Conservation (phyloP, 371 early-diverging fungal species). For the Saksenaea vasiformis region DNA sequence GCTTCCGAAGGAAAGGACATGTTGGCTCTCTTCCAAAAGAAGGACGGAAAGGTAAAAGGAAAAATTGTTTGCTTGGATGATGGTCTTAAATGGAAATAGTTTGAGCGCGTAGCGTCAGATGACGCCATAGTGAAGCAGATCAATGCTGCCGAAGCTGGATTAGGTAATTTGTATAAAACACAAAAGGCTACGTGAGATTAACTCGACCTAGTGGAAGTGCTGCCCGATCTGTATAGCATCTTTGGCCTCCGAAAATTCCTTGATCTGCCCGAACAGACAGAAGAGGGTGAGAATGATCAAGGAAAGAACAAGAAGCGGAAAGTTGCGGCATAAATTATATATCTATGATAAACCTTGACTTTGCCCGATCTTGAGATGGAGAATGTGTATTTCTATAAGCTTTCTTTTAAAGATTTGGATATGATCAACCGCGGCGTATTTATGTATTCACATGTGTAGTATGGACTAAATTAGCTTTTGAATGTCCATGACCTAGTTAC, state of each 20-base stretch:
- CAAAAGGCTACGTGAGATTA: too few species aligned
- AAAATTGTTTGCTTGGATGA: neutral
- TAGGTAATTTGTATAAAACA: constrained; percentile 19
- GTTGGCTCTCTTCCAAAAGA: constrained; percentile 15
- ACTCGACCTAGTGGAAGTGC: constrained; percentile 24
- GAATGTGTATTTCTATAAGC: too few species aligned
- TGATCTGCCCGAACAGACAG: constrained; percentile 38
- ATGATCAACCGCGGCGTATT: neutral
- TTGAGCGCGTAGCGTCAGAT: constrained; percentile 14
- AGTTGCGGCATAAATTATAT: constrained; percentile 17
- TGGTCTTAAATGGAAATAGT: constrained; percentile 13
- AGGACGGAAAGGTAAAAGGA: constrained; percentile 15
- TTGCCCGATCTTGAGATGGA: neutral
- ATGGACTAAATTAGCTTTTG: too few species aligned
- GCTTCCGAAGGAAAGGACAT: constrained; percentile 16
- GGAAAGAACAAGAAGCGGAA: constrained; percentile 37
- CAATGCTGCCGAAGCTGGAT: constrained; percentile 43
- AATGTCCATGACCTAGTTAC: too few species aligned
- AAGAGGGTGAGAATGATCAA: constrained; percentile 20
- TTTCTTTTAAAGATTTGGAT: too few species aligned
- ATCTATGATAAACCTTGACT: constrained; percentile 3
- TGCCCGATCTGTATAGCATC: constrained; percentile 54
- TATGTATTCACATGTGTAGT: neutral
- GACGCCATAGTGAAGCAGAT: constrained; percentile 37
- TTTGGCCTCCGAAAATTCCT: constrained; percentile 59